phyloP scores from a whole-genome alignment of 225 moss, liverwort and hornwort species.

The Straminergon stramineum region DNA sequence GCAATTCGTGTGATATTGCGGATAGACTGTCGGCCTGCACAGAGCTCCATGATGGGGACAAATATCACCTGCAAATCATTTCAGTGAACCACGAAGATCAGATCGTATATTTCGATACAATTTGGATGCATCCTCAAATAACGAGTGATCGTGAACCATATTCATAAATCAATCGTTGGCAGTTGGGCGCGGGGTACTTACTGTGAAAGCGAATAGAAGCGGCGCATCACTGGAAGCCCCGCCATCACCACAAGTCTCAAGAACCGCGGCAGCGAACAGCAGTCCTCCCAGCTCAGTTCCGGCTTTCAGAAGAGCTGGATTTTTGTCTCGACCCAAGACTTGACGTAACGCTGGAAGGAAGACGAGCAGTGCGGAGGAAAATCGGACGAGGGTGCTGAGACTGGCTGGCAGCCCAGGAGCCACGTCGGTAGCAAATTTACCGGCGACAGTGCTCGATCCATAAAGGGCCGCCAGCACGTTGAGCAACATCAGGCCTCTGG shows the following conservation, averaged over 20 bases:
- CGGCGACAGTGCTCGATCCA: constrained; percentile 75
- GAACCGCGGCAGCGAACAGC: constrained; percentile 46
- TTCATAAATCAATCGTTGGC: neutral
- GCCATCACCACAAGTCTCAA: constrained; percentile 51
- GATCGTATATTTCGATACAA: neutral
- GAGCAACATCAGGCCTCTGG: constrained; percentile 46
- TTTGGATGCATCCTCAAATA: neutral
- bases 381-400: constrained; percentile 54
- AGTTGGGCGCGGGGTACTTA: constrained; percentile 22
- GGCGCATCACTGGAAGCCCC: constrained; percentile 65
- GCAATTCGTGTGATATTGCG: constrained; percentile 64
- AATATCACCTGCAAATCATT: constrained; percentile 56
- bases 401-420: constrained; percentile 65
- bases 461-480: constrained; percentile 73
- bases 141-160: neutral
- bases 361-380: constrained; percentile 50
- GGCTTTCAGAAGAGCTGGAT: constrained; percentile 49
- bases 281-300: constrained; percentile 71
- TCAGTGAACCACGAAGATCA: neutral
- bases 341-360: constrained; percentile 52
- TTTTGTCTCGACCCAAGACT: neutral
- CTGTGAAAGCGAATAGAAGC: constrained; percentile 75
- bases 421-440: constrained; percentile 48
- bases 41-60: constrained; percentile 74
- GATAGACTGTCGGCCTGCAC: constrained; percentile 52